Percentiles rank a stretch among this genome's conserved stretches.
These are phyloP conservation scores for Wickerhamomyces bovis DNA, from an alignment of 805 yeast species.

Conservation along the genomic window DNA sequence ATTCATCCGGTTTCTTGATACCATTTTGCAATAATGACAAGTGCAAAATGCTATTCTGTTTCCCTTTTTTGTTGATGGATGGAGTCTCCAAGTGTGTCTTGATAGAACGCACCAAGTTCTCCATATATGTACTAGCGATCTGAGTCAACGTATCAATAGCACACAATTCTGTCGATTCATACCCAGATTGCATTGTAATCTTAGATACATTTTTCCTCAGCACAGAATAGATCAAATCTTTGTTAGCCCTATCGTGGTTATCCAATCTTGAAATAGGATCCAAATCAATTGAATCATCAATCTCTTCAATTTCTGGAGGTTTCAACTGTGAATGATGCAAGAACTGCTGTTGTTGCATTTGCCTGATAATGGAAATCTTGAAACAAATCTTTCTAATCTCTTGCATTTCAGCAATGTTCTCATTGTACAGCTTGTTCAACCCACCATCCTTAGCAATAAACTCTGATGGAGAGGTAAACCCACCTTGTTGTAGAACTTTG, in stretches of 20 bases:
- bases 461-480: constrained; percentile 28
- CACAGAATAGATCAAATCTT: constrained; percentile 58
- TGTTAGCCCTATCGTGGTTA: constrained; percentile 57
- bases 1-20: constrained; percentile 66
- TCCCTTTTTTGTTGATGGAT: constrained; percentile 27
- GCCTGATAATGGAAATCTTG: constrained; percentile 80
- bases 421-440: constrained; percentile 49
- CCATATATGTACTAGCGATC: constrained; percentile 73
- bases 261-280: constrained; percentile 74
- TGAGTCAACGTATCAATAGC: constrained; percentile 80
- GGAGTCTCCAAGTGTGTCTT: constrained; percentile 65
- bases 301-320: constrained; percentile 56
- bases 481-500: constrained; percentile 30
- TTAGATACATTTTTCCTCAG: constrained; percentile 68
- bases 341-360: constrained; percentile 81
- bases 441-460: constrained; percentile 47
- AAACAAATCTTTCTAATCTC: constrained; percentile 83
- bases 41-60: constrained; percentile 44
- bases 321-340: constrained; percentile 68
- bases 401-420: constrained; percentile 75
- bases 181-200: constrained; percentile 86
- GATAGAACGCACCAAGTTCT: constrained; percentile 65
- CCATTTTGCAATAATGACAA: constrained; percentile 82
- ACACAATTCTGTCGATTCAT: constrained; percentile 71
- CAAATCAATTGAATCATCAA: constrained; percentile 62